Evolutionary conservation across 2,329 filamentous ascomycete genomes (phyloP).

Genomic region (Thielaviopsis euricoi): DNA sequence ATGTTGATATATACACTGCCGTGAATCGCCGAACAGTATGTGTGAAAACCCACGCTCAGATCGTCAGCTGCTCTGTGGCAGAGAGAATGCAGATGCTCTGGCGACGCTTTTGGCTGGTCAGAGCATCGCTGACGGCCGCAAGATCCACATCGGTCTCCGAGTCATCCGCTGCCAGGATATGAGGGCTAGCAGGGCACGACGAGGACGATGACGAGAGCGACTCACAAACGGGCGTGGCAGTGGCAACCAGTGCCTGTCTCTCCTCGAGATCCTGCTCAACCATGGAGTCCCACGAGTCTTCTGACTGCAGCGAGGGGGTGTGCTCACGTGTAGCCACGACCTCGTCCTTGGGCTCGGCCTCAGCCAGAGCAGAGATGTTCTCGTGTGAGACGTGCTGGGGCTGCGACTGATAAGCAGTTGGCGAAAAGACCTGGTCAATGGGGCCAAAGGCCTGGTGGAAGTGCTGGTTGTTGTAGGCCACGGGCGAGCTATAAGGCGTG

Average conservation of each 20-base stretch:
- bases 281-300: constrained; percentile 4
- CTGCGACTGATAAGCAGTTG: background rate
- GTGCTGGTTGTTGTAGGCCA: no score
- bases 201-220: background rate
- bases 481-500: background rate
- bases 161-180: background rate
- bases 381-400: background rate
- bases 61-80: background rate
- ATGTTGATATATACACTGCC: no score
- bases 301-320: constrained; percentile 6
- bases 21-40: no score
- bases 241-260: background rate
- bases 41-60: background rate
- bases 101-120: constrained; percentile 5
- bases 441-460: background rate
- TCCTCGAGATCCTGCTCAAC: background rate
- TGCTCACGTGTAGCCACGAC: background rate
- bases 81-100: constrained; percentile 8
- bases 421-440: background rate
- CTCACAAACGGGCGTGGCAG: background rate
- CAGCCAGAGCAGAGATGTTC: background rate
- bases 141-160: background rate
- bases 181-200: constrained; percentile 9
- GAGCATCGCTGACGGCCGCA: background rate
- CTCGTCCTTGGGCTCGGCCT: background rate